These are phyloP conservation scores for Solanum virginianum DNA, from an alignment of 257 asterid genomes.

Conservation along the genomic window DNA sequence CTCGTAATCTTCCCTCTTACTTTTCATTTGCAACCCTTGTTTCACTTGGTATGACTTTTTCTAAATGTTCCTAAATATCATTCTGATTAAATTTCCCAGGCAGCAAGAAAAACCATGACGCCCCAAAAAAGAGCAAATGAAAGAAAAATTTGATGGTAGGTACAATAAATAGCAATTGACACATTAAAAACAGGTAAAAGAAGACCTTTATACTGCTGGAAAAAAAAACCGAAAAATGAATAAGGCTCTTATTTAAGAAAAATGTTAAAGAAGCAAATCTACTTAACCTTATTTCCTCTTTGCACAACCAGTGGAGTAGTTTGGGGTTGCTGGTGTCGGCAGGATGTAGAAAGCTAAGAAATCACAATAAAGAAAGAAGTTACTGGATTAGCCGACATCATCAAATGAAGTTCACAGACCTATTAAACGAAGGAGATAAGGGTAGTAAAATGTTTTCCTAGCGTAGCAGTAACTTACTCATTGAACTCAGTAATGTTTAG, in stretches of 20 bases:
- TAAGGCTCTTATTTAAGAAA: neutral
- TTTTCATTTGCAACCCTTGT: neutral
- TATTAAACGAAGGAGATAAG: neutral
- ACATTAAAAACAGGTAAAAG: neutral
- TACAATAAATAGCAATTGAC: neutral
- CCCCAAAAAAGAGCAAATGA: neutral
- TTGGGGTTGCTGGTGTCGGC: conserved; percentile 73
- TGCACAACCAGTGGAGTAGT: conserved; percentile 73
- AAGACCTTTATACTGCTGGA: neutral
- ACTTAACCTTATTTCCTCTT: conserved; percentile 85
- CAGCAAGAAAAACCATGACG: neutral
- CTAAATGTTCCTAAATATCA: neutral
- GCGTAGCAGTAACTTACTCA: conserved; percentile 49
- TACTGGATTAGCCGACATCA: neutral
- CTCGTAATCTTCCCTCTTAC: neutral
- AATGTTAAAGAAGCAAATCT: neutral
- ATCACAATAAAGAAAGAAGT: neutral
- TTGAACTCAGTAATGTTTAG: conserved; percentile 80
- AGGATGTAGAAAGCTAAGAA: conserved; percentile 82
- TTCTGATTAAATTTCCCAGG: neutral
- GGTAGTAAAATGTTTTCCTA: neutral
- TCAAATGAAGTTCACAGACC: conserved; percentile 1
- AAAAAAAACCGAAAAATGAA: neutral
- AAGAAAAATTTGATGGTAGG: neutral
- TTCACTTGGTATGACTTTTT: neutral